Conservation (phyloP, 2,329 filamentous ascomycete genomes). For the Alternaria sp. region DNA sequence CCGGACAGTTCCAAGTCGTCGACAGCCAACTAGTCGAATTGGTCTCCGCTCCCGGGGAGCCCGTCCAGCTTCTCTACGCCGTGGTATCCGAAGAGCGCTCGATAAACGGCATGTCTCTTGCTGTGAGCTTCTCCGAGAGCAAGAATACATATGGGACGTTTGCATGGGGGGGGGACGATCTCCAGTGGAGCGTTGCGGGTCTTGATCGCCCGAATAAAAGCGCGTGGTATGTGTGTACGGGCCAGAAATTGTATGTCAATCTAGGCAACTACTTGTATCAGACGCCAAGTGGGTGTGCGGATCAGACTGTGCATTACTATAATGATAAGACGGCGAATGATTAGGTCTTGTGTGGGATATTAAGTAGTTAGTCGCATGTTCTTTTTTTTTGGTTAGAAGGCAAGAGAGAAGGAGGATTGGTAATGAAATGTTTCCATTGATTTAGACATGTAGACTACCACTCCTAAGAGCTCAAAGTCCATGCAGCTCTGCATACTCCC, state of each 20-base stretch:
- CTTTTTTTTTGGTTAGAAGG: too few species aligned
- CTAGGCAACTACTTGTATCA: slow-evolving; percentile 66
- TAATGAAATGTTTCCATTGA: not conserved
- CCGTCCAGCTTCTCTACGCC: slow-evolving; percentile 53
- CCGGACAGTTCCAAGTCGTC: slow-evolving; percentile 66
- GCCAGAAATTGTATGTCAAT: slow-evolving; percentile 65
- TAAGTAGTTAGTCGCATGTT: not conserved
- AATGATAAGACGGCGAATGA: slow-evolving; percentile 49
- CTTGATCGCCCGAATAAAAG: slow-evolving; percentile 63
- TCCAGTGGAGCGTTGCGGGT: slow-evolving; percentile 62
- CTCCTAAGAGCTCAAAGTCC: not conserved
- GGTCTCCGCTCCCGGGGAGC: slow-evolving; percentile 58
- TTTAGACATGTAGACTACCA: not conserved
- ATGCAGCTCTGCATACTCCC: too few species aligned
- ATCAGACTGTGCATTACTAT: slow-evolving; percentile 62
- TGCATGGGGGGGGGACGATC: slow-evolving; percentile 65
- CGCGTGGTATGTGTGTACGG: slow-evolving; percentile 67
- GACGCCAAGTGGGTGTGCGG: slow-evolving; percentile 65
- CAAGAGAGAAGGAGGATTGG: not conserved
- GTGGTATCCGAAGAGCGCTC: slow-evolving; percentile 37
- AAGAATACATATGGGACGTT: slow-evolving; percentile 66
- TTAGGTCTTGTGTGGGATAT: not conserved
- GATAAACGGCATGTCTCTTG: slow-evolving; percentile 54
- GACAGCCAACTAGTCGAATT: slow-evolving; percentile 65
- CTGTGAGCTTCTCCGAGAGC: slow-evolving; percentile 61